Evolutionary conservation across 2,329 filamentous ascomycete species (phyloP).

Genomic region (Pseudocercospora fuligena): DNA sequence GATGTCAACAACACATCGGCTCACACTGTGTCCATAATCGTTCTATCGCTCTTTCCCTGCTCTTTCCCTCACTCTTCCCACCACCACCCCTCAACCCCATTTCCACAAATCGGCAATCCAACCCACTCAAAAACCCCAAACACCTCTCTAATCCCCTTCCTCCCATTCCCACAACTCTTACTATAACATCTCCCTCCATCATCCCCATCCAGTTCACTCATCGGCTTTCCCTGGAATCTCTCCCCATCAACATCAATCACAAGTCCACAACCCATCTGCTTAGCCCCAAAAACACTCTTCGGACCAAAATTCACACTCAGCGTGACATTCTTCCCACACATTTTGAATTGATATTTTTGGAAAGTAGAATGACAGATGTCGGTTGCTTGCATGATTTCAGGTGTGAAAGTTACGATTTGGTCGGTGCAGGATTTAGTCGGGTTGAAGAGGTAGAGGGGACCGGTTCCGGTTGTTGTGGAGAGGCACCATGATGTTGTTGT

Average conservation of each 20-base stretch:
- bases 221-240: not conserved
- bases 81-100: not conserved
- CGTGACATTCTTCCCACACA: not conserved
- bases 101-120: not conserved
- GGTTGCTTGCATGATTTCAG: not conserved
- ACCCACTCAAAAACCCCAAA: not conserved
- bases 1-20: too few relatives aligned
- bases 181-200: not conserved
- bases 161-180: not conserved
- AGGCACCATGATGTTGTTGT: not conserved
- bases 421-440: not conserved
- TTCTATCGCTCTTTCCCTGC: not conserved
- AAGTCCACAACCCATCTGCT: not conserved
- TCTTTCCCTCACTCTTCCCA: too few relatives aligned
- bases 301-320: not conserved
- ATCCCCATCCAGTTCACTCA: not conserved
- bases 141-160: not conserved
- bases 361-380: not conserved
- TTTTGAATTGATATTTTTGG: not conserved
- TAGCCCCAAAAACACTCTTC: not conserved
- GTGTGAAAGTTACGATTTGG: conserved; percentile 4
- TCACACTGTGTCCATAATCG: not conserved
- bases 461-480: not conserved
- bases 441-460: conserved; percentile 3
- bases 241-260: not conserved